These are phyloP conservation scores for Chlorophyllum brunneum DNA, from an alignment of 768 basidiomycete species.

Conservation along the genomic window DNA sequence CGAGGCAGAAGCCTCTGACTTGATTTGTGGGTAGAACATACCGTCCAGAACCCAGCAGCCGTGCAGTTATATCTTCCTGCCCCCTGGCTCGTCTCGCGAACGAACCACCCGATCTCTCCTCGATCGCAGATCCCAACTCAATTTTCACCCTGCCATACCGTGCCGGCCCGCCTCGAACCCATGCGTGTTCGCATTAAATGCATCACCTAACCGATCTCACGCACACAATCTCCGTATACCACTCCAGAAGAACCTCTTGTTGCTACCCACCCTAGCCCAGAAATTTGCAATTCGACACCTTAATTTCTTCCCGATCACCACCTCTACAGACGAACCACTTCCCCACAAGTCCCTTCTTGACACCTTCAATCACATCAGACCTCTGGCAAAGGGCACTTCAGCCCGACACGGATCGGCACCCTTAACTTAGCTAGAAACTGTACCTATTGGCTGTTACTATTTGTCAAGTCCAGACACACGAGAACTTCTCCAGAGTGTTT, in stretches of 20 bases:
- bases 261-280: too few species aligned
- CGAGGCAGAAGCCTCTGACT: slow-evolving; percentile 40
- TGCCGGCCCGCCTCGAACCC: slow-evolving; percentile 3
- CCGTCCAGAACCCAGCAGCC: neutral
- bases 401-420: neutral
- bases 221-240: slow-evolving; percentile 1
- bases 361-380: too few species aligned
- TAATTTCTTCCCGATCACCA: too few species aligned
- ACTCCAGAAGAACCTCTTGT: too few species aligned
- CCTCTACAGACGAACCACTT: too few species aligned
- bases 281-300: too few species aligned
- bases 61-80: slow-evolving; percentile 2
- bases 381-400: too few species aligned
- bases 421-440: too few species aligned
- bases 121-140: slow-evolving; percentile 11
- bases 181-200: neutral
- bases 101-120: slow-evolving; percentile 6
- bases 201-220: neutral
- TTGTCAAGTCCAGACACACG: too few species aligned
- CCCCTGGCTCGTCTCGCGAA: slow-evolving; percentile 9
- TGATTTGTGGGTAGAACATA: slow-evolving; percentile 27
- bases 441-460: too few species aligned
- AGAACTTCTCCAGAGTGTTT: too few species aligned
- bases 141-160: slow-evolving; percentile 3
- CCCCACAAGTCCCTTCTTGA: too few species aligned